Evolutionary conservation across 371 early-diverging fungal species (phyloP).

Genomic region (Gilbertella persicaria): DNA sequence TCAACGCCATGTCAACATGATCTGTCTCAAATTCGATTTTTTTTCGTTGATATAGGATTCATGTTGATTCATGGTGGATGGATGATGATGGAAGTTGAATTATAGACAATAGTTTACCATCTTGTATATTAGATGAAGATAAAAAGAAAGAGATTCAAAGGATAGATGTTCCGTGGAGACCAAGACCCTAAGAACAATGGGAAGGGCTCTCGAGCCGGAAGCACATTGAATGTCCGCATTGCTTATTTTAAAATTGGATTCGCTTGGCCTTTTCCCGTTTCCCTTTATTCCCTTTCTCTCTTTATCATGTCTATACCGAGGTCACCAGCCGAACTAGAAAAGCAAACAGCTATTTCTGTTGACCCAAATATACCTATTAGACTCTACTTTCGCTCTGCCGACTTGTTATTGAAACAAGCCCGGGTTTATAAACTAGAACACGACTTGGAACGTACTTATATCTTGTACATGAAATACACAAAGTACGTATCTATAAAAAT

Average conservation of each 20-base stretch:
- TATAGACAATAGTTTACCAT: slow-evolving; percentile 35
- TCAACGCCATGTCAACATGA: slow-evolving; percentile 2
- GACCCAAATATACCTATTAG: slow-evolving; percentile 52
- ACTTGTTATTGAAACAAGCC: slow-evolving; percentile 56
- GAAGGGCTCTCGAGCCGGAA: too few relatives aligned
- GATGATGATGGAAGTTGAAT: slow-evolving; percentile 1
- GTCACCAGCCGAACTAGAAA: slow-evolving; percentile 42
- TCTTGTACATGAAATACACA: slow-evolving; percentile 57
- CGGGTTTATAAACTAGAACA: slow-evolving; percentile 52
- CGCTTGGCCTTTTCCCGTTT: neutral
- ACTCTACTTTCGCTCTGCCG: slow-evolving; percentile 59
- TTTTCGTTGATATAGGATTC: too few relatives aligned
- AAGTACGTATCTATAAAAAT: slow-evolving; percentile 36
- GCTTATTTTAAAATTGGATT: neutral
- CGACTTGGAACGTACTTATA: slow-evolving; percentile 55
- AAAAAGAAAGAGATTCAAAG: slow-evolving; percentile 23
- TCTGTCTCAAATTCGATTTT: neutral
- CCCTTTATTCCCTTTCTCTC: slow-evolving; percentile 2
- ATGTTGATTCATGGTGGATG: too few relatives aligned
- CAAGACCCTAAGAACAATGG: too few relatives aligned
- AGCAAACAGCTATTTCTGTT: slow-evolving; percentile 34
- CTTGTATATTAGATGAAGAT: slow-evolving; percentile 23
- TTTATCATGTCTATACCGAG: slow-evolving; percentile 23
- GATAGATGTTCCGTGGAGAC: neutral
- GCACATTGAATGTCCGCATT: too few relatives aligned